Evolutionary conservation across 805 yeast species (phyloP).

Genomic region (Metschnikowia noctiluminum): DNA sequence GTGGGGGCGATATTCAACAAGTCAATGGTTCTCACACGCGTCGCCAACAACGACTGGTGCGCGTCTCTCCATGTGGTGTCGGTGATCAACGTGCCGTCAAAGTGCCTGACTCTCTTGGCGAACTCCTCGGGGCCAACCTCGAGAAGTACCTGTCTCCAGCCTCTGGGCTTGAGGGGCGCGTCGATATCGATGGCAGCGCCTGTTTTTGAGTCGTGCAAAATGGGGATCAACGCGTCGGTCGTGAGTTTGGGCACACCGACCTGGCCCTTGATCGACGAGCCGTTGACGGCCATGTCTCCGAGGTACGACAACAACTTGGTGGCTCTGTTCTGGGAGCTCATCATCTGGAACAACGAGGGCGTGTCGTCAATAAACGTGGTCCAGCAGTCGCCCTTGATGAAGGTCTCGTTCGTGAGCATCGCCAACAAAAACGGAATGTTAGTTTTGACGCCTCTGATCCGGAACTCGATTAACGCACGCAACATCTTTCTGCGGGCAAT

Average conservation of each 20-base stretch:
- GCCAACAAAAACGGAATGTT: slow-evolving; percentile 96
- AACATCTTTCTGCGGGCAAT: slow-evolving; percentile 97
- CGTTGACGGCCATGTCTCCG: slow-evolving; percentile 93
- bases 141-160: slow-evolving; percentile 89
- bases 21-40: slow-evolving; percentile 95
- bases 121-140: slow-evolving; percentile 86
- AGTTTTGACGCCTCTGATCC: slow-evolving; percentile 98
- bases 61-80: slow-evolving; percentile 99
- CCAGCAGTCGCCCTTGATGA: slow-evolving; percentile 88
- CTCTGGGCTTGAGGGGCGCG: slow-evolving; percentile 55
- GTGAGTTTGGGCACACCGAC: slow-evolving; percentile 82
- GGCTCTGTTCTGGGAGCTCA: slow-evolving; percentile 93
- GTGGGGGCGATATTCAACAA: slow-evolving; percentile 88
- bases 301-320: slow-evolving; percentile 86
- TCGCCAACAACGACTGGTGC: slow-evolving; percentile 95
- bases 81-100: slow-evolving; percentile 87
- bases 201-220: slow-evolving; percentile 53
- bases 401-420: slow-evolving; percentile 83
- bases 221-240: slow-evolving; percentile 75
- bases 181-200: slow-evolving; percentile 62
- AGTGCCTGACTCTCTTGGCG: slow-evolving; percentile 80
- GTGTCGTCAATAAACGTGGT: slow-evolving; percentile 98
- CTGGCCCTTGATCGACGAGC: slow-evolving; percentile 95
- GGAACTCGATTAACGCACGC: slow-evolving; percentile 92
- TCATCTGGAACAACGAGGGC: slow-evolving; percentile 92